A percentile compares a stretch with the other conserved stretches of the same genome.
These are phyloP conservation scores for Rhinocladiella mackenziei DNA, from an alignment of 2,329 filamentous ascomycete species.

Conservation along the genomic window DNA sequence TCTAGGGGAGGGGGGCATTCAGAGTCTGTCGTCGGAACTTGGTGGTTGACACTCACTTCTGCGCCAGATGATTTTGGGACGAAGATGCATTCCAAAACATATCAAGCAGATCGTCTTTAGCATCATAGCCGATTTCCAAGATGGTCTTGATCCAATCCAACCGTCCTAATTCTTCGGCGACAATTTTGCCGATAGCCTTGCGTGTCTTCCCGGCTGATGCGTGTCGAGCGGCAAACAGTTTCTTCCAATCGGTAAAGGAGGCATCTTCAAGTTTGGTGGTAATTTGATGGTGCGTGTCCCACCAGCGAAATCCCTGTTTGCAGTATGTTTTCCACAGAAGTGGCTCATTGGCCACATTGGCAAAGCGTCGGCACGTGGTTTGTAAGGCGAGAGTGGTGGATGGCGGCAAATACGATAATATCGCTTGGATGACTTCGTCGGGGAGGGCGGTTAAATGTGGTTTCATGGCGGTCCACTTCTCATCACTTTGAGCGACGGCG, in stretches of 20 bases:
- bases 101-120: constrained; percentile 74
- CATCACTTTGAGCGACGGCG: no score
- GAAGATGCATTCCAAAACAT: constrained; percentile 60
- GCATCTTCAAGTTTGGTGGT: constrained; percentile 53
- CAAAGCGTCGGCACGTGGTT: constrained; percentile 60
- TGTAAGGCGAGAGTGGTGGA: constrained; percentile 50
- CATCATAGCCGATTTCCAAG: constrained; percentile 73
- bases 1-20: constrained; percentile 34
- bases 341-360: constrained; percentile 63
- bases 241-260: constrained; percentile 58
- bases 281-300: constrained; percentile 65
- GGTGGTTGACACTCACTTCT: constrained; percentile 57
- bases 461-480: constrained; percentile 1
- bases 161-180: constrained; percentile 66
- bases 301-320: constrained; percentile 63
- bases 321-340: constrained; percentile 81
- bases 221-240: constrained; percentile 57
- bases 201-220: constrained; percentile 51
- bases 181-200: constrained; percentile 60
- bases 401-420: constrained; percentile 62
- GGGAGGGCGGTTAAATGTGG: constrained; percentile 50
- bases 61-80: constrained; percentile 69
- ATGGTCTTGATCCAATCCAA: constrained; percentile 68
- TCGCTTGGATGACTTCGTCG: constrained; percentile 78
- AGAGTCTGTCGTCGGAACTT: no score